A percentile compares a stretch with the other conserved stretches of the same genome.
phyloP scores from a whole-genome alignment of 2,329 filamentous ascomycete species.

The Phoma sp. region DNA sequence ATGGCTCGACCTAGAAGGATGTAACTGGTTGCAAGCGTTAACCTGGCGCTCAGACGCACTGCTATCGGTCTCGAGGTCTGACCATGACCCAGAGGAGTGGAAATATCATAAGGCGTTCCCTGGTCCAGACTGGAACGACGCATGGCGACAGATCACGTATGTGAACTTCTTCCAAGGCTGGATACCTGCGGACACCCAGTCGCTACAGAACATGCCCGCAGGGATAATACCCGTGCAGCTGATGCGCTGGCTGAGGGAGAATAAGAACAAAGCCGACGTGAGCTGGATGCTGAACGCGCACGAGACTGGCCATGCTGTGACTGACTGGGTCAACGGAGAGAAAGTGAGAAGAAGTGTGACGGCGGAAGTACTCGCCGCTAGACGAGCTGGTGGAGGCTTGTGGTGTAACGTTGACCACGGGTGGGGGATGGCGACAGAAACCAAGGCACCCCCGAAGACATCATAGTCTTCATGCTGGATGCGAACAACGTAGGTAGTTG shows the following conservation, averaged over 20 bases:
- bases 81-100: conserved; percentile 19
- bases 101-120: conserved; percentile 18
- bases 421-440: conserved; percentile 32
- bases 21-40: conserved; percentile 64
- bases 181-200: conserved; percentile 46
- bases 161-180: conserved; percentile 55
- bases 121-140: conserved; percentile 49
- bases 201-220: conserved; percentile 46
- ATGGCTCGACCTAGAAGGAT: conserved; percentile 70
- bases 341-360: conserved; percentile 43
- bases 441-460: neutral
- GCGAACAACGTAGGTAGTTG: no score
- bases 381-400: conserved; percentile 30
- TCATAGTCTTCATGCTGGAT: no score
- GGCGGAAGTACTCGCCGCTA: conserved; percentile 39
- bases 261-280: conserved; percentile 29
- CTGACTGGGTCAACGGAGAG: conserved; percentile 51
- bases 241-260: conserved; percentile 46
- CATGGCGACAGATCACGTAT: conserved; percentile 55
- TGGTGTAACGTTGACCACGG: conserved; percentile 49
- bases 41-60: conserved; percentile 46
- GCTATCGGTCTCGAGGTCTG: conserved; percentile 1
- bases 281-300: conserved; percentile 28
- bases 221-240: conserved; percentile 44
- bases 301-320: conserved; percentile 29